phyloP scores from a whole-genome alignment of 2,329 filamentous ascomycete genomes.

The Blastomyces percursus region DNA sequence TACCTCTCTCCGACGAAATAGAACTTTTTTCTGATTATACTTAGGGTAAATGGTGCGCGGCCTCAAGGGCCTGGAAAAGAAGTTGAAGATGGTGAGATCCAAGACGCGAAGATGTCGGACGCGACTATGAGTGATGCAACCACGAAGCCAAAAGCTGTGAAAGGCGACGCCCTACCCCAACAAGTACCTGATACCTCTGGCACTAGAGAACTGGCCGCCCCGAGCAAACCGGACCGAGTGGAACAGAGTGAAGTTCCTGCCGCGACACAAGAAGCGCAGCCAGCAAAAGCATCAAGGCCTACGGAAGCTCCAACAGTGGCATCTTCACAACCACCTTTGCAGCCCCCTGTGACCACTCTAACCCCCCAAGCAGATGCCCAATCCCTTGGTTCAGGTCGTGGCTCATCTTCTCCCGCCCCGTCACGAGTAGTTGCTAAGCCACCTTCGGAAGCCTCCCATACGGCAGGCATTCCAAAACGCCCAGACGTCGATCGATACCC shows the following conservation, averaged over 20 bases:
- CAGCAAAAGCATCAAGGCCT: conserved; percentile 7
- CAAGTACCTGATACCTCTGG: conserved; percentile 1
- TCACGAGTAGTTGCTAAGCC: conserved; percentile 8
- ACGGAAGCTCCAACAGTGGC: background rate
- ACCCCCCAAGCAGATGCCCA: conserved; percentile 1
- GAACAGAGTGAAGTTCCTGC: conserved; percentile 8
- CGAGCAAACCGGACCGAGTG: conserved; percentile 5
- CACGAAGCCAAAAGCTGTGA: conserved; percentile 9
- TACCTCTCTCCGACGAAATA: background rate
- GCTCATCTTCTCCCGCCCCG: conserved; percentile 1
- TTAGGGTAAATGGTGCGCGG: conserved; percentile 22
- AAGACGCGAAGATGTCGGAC: conserved; percentile 36
- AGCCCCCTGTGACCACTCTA: background rate
- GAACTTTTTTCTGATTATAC: conserved; percentile 17
- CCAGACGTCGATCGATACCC: conserved; percentile 29
- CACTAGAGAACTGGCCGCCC: conserved; percentile 10
- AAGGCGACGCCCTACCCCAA: conserved; percentile 9
- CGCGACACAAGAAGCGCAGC: conserved; percentile 6
- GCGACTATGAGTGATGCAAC: conserved; percentile 10
- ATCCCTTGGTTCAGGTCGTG: background rate
- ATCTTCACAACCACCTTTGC: background rate
- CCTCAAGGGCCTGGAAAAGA: conserved; percentile 24
- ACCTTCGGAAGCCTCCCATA: conserved; percentile 21
- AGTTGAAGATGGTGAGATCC: conserved; percentile 37
- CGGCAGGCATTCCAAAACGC: conserved; percentile 28